Evolutionary conservation across 345 rosid genomes (phyloP).

Genomic region (Salix exigua): DNA sequence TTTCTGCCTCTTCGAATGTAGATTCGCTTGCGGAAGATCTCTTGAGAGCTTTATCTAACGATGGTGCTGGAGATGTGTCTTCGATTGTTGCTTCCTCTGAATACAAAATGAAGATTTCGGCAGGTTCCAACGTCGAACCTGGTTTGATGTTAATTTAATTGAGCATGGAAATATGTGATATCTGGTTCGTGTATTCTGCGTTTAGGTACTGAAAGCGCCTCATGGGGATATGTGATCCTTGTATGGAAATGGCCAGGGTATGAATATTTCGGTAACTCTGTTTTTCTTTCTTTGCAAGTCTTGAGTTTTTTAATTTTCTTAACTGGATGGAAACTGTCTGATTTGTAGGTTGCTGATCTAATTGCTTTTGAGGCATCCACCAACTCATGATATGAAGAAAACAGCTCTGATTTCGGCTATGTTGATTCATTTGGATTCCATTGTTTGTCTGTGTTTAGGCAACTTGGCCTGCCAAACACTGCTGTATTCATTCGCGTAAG

Average conservation of each 20-base stretch:
- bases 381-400: conserved; percentile 50
- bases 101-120: conserved; percentile 69
- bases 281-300: not conserved
- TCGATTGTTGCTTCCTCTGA: conserved; percentile 63
- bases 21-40: conserved; percentile 62
- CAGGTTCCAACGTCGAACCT: conserved; percentile 24
- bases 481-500: conserved; percentile 83
- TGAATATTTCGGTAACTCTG: not conserved
- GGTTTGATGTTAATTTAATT: not conserved
- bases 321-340: conserved; percentile 6
- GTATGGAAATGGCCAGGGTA: conserved; percentile 95
- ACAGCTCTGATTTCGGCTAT: conserved; percentile 24
- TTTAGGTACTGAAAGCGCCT: conserved; percentile 73
- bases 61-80: conserved; percentile 30
- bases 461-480: conserved; percentile 86
- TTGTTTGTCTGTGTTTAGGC: conserved; percentile 81
- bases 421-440: conserved; percentile 81
- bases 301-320: not conserved
- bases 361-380: conserved; percentile 91
- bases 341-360: conserved; percentile 82
- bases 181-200: conserved; percentile 5
- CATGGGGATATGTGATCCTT: conserved; percentile 76
- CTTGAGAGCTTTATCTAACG: conserved; percentile 41
- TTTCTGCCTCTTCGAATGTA: conserved; percentile 55
- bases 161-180: not conserved